These are phyloP conservation scores for Neostapfia colusana DNA, from an alignment of 176 grass and related monocot species.

Conservation along the genomic window DNA sequence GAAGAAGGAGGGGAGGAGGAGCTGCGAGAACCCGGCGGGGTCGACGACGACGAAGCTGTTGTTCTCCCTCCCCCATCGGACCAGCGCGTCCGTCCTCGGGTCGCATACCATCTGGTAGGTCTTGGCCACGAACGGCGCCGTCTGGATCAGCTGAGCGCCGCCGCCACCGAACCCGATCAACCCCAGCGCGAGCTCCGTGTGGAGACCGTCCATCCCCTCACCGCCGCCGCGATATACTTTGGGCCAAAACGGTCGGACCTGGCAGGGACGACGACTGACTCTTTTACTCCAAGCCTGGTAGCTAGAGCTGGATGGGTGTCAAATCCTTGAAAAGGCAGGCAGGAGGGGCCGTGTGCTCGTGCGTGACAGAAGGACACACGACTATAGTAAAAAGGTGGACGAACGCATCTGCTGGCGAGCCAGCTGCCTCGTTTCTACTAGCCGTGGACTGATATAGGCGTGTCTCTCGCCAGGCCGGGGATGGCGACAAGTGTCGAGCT, in stretches of 20 bases:
- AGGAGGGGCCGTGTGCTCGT: neutral
- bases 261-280: neutral
- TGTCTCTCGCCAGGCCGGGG: neutral
- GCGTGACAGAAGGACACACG: constrained; percentile 37
- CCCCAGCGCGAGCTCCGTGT: constrained; percentile 52
- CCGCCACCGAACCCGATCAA: constrained; percentile 26
- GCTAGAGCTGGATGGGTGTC: constrained; percentile 10
- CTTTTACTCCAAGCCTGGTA: neutral
- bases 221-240: no score
- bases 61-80: constrained; percentile 55
- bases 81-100: constrained; percentile 50
- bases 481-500: constrained; percentile 38
- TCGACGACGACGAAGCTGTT: constrained; percentile 76
- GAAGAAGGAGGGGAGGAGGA: constrained; percentile 77
- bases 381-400: neutral
- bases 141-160: constrained; percentile 14
- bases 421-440: neutral
- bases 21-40: constrained; percentile 54
- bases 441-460: constrained; percentile 1
- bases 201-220: constrained; percentile 42
- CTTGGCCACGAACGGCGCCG: constrained; percentile 70
- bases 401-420: neutral
- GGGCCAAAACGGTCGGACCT: neutral
- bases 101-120: constrained; percentile 85
- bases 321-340: constrained; percentile 41